A percentile compares a stretch with the other conserved stretches of the same genome.
These are phyloP conservation scores for Pseudoneurospora amorphoporcata DNA, from an alignment of 495 filamentous ascomycete genomes.

Conservation along the genomic window DNA sequence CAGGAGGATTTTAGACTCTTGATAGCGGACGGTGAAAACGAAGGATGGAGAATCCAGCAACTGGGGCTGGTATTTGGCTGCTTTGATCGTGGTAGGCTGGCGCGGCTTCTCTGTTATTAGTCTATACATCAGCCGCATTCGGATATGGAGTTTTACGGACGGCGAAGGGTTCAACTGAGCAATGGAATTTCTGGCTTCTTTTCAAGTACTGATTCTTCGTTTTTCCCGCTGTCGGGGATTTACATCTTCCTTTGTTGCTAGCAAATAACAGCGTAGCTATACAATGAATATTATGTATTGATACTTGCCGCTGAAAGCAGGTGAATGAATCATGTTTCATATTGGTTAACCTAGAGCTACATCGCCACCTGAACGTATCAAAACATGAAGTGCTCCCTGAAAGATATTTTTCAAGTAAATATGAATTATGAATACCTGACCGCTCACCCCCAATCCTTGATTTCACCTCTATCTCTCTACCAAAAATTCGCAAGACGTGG, in stretches of 20 bases:
- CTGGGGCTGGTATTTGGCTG: neutral
- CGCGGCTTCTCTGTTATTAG: neutral
- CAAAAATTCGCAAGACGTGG: neutral
- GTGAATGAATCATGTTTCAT: neutral
- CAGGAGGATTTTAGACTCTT: neutral
- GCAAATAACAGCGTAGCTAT: neutral
- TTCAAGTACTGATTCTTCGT: neutral
- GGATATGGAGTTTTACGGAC: neutral
- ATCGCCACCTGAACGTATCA: too few species aligned
- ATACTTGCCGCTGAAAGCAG: neutral
- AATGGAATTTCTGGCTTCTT: neutral
- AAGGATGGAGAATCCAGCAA: neutral
- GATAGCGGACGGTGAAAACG: neutral
- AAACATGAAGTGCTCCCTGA: too few species aligned
- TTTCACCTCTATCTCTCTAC: neutral
- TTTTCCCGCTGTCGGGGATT: neutral
- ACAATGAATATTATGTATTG: neutral
- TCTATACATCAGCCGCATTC: neutral
- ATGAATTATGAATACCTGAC: neutral
- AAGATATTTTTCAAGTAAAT: neutral
- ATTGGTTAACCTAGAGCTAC: neutral
- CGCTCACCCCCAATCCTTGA: neutral
- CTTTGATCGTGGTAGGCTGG: neutral
- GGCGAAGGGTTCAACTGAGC: neutral
- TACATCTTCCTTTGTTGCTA: neutral